phyloP scores from a whole-genome alignment of 495 filamentous ascomycete genomes.

The Aspergillus heteromorphus region DNA sequence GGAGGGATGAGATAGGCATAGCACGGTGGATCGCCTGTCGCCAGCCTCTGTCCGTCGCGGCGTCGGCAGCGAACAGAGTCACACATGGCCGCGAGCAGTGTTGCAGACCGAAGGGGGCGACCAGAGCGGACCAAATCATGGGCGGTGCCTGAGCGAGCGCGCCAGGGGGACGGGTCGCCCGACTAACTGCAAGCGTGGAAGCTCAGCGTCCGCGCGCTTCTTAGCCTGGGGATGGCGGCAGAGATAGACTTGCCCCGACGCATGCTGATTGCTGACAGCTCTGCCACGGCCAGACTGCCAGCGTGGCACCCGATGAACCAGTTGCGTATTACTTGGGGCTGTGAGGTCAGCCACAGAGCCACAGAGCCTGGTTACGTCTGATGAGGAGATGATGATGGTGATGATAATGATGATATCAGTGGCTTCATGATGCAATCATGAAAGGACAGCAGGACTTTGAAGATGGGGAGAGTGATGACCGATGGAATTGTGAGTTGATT shows the following conservation, averaged over 20 bases:
- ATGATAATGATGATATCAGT: conserved; percentile 3
- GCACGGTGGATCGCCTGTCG: conserved; percentile 13
- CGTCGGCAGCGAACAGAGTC: conserved; percentile 9
- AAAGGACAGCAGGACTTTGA: background rate
- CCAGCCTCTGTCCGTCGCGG: conserved; percentile 10
- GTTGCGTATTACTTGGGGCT: background rate
- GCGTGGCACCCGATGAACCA: conserved; percentile 17
- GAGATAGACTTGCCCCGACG: conserved; percentile 11
- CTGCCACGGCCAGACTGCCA: conserved; percentile 29
- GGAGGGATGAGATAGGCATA: conserved; percentile 15
- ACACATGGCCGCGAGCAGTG: conserved; percentile 5
- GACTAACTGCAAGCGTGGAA: conserved; percentile 9
- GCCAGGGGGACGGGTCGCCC: conserved; percentile 1
- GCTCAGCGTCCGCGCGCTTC: conserved; percentile 16
- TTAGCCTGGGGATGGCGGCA: conserved; percentile 14
- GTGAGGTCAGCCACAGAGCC: background rate
- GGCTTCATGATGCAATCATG: background rate
- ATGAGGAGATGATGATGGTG: no score
- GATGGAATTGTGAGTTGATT: background rate
- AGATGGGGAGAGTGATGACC: background rate
- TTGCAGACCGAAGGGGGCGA: conserved; percentile 7
- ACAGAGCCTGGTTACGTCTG: no score
- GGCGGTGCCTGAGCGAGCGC: conserved; percentile 8
- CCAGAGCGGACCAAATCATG: conserved; percentile 1
- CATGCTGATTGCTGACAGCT: conserved; percentile 21